These are phyloP conservation scores for Volvox carteri DNA, from an alignment of 163 green algal genomes.

Conservation along the genomic window DNA sequence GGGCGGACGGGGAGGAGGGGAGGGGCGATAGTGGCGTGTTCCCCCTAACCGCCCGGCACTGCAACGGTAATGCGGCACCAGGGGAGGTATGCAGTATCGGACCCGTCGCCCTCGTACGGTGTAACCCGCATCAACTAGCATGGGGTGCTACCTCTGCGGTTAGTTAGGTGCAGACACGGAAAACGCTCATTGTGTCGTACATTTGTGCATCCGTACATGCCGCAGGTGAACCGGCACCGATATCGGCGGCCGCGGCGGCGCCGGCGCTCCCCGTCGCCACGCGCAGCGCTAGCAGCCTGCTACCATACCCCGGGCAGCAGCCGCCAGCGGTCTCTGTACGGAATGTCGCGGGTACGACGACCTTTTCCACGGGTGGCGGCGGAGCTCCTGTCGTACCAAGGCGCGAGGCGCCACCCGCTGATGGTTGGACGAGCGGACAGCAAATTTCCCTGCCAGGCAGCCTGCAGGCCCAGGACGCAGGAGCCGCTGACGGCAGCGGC, in stretches of 20 bases:
- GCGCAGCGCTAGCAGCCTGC: not conserved
- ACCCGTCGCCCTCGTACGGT: too few species aligned
- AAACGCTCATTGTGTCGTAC: too few species aligned
- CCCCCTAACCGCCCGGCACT: too few species aligned
- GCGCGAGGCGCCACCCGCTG: not conserved
- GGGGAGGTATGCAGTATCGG: too few species aligned
- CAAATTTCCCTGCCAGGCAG: not conserved
- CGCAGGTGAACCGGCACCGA: not conserved
- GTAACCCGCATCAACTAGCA: too few species aligned
- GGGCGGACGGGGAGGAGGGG: too few species aligned
- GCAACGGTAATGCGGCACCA: too few species aligned
- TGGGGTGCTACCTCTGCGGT: too few species aligned
- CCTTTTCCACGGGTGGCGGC: not conserved
- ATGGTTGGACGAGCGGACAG: not conserved
- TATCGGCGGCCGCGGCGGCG: too few species aligned
- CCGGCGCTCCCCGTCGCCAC: not conserved
- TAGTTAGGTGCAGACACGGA: too few species aligned
- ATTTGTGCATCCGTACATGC: too few species aligned
- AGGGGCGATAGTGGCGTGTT: too few species aligned
- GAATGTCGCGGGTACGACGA: not conserved
- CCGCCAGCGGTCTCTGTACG: slow-evolving; percentile 1
- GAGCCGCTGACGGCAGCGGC: not conserved
- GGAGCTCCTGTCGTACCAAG: not conserved
- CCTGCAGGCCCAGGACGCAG: not conserved
- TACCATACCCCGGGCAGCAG: not conserved